These are phyloP conservation scores for Exophiala calicioides DNA, from an alignment of 2,329 filamentous ascomycete species.

Conservation along the genomic window DNA sequence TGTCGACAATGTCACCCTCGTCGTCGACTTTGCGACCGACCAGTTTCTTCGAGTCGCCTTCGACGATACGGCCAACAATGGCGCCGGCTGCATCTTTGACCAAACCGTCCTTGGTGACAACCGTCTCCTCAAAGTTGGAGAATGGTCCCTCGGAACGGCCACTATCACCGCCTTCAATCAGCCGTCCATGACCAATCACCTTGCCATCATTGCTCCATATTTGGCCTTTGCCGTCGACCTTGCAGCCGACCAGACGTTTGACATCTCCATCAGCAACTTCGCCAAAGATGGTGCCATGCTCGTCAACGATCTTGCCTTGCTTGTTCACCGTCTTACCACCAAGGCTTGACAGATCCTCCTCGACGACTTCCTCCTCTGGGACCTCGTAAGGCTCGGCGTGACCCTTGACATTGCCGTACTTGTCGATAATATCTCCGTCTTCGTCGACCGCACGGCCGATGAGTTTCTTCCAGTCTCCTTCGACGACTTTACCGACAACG, in stretches of 20 bases:
- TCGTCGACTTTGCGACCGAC: slow-evolving; percentile 67
- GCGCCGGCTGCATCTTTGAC: slow-evolving; percentile 55
- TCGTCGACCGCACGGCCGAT: slow-evolving; percentile 75
- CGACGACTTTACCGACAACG: slow-evolving; percentile 69
- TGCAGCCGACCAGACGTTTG: slow-evolving; percentile 59
- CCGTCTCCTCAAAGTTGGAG: slow-evolving; percentile 59
- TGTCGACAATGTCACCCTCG: slow-evolving; percentile 69
- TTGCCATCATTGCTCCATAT: slow-evolving; percentile 66
- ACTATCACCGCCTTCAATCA: slow-evolving; percentile 53
- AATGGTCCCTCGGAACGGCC: slow-evolving; percentile 51
- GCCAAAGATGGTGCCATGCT: slow-evolving; percentile 59
- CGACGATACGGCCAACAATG: slow-evolving; percentile 60
- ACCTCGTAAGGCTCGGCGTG: slow-evolving; percentile 59
- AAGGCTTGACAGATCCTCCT: slow-evolving; percentile 60
- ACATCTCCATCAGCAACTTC: slow-evolving; percentile 60
- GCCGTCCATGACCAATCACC: slow-evolving; percentile 60
- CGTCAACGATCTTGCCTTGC: slow-evolving; percentile 62
- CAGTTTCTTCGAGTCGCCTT: slow-evolving; percentile 65
- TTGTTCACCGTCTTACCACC: slow-evolving; percentile 66
- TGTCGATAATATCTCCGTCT: slow-evolving; percentile 79
- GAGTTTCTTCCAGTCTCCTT: slow-evolving; percentile 71
- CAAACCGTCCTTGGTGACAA: slow-evolving; percentile 60
- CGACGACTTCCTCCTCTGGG: slow-evolving; percentile 47
- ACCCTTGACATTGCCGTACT: slow-evolving; percentile 65
- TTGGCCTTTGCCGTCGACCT: slow-evolving; percentile 63